Percentiles rank a stretch among this genome's conserved stretches.
These are phyloP conservation scores for Entoloma clypeatum DNA, from an alignment of 1,284 basidiomycete species.

Conservation along the genomic window DNA sequence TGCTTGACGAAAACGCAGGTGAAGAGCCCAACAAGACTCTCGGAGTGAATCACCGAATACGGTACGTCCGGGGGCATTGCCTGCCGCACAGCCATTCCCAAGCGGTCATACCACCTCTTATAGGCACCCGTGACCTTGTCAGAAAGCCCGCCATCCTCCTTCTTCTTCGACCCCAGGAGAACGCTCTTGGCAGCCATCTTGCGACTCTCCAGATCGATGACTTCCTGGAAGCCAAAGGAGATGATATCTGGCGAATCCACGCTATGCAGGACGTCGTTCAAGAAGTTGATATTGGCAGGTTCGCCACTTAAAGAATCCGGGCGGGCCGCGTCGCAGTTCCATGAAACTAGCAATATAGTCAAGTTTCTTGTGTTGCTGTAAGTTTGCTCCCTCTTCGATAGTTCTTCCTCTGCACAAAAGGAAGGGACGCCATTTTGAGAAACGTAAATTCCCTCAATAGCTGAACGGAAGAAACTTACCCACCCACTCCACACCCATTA, in stretches of 20 bases:
- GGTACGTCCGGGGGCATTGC: constrained; percentile 64
- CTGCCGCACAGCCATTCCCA: constrained; percentile 68
- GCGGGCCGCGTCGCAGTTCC: constrained; percentile 90
- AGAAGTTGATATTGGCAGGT: constrained; percentile 66
- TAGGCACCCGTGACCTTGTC: constrained; percentile 84
- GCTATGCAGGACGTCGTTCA: constrained; percentile 67
- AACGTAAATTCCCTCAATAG: background rate
- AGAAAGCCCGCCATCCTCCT: constrained; percentile 62
- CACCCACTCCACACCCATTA: constrained; percentile 83
- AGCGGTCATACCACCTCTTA: constrained; percentile 81
- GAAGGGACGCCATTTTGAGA: constrained; percentile 5
- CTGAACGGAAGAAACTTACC: constrained; percentile 44
- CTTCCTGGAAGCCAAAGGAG: constrained; percentile 92
- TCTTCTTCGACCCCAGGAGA: constrained; percentile 72
- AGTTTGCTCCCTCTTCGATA: constrained; percentile 69
- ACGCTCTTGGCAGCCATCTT: constrained; percentile 91
- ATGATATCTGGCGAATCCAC: constrained; percentile 84
- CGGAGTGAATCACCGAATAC: constrained; percentile 80
- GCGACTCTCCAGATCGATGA: constrained; percentile 90
- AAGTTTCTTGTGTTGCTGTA: constrained; percentile 82
- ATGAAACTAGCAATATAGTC: constrained; percentile 82
- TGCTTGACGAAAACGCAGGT: constrained; percentile 83
- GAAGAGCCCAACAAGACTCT: constrained; percentile 90
- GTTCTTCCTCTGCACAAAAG: constrained; percentile 56
- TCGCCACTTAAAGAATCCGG: constrained; percentile 69